Evolutionary conservation across 2,329 filamentous ascomycete species (phyloP).

Genomic region (Rhynchosporium secalis): DNA sequence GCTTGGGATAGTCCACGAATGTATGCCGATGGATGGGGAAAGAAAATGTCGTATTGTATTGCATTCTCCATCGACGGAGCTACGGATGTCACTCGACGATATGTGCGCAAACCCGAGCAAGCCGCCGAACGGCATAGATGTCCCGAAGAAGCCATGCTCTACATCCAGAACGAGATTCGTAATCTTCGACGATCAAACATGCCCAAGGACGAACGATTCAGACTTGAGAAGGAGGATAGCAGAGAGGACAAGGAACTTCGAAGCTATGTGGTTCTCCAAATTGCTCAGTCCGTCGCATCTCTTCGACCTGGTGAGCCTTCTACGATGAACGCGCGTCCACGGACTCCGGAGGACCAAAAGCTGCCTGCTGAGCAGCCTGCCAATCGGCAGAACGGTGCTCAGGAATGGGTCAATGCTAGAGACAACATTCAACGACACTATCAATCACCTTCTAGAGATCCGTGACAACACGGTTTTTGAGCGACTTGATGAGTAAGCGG

Average conservation of each 20-base stretch:
- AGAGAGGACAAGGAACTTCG: slow-evolving; percentile 74
- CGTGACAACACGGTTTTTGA: slow-evolving; percentile 43
- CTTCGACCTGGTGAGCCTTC: slow-evolving; percentile 32
- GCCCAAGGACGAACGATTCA: slow-evolving; percentile 80
- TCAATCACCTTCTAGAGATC: slow-evolving; percentile 45
- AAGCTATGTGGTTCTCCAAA: slow-evolving; percentile 70
- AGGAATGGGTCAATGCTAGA: slow-evolving; percentile 52
- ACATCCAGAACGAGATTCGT: slow-evolving; percentile 90
- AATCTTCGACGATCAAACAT: slow-evolving; percentile 80
- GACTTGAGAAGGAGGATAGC: slow-evolving; percentile 77
- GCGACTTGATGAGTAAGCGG: slow-evolving; percentile 3
- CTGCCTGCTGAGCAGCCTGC: slow-evolving; percentile 58
- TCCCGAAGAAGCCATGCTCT: slow-evolving; percentile 85
- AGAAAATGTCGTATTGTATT: slow-evolving; percentile 95
- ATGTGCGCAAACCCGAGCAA: slow-evolving; percentile 70
- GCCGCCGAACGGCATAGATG: slow-evolving; percentile 75
- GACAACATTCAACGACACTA: slow-evolving; percentile 43
- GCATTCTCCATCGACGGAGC: slow-evolving; percentile 90
- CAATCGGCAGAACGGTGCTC: slow-evolving; percentile 51
- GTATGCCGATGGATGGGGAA: slow-evolving; percentile 93
- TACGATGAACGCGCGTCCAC: slow-evolving; percentile 20
- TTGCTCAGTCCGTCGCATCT: slow-evolving; percentile 63
- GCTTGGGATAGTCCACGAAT: slow-evolving; percentile 92
- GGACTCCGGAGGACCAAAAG: slow-evolving; percentile 55
- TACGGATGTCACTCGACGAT: slow-evolving; percentile 65